Evolutionary conservation across 352 stramenopile genomes (phyloP).

Genomic region (Globisporangium abappressorium): DNA sequence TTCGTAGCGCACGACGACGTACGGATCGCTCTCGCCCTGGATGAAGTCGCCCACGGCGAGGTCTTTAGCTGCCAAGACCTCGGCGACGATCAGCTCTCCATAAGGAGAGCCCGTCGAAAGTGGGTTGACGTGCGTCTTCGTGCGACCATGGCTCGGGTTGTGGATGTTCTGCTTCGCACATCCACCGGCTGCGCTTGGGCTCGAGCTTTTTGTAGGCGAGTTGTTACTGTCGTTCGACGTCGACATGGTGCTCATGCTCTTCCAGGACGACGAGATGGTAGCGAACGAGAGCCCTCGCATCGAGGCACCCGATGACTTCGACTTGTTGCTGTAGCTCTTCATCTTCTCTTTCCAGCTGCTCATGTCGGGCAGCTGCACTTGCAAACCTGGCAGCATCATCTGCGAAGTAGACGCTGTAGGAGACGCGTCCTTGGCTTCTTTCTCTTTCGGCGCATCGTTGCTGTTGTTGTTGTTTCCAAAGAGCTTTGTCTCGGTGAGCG

Average conservation of each 20-base stretch:
- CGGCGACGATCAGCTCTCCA: constrained; percentile 63
- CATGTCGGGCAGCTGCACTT: constrained; percentile 35
- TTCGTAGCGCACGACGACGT: constrained; percentile 43
- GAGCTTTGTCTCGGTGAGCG: constrained; percentile 27
- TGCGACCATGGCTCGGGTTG: constrained; percentile 26
- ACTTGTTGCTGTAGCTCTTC: constrained; percentile 30
- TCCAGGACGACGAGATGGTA: constrained; percentile 45
- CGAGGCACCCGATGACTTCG: constrained; percentile 20
- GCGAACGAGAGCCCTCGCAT: constrained; percentile 46
- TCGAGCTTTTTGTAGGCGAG: constrained; percentile 10
- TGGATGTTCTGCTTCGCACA: constrained; percentile 52
- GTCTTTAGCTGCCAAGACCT: constrained; percentile 54
- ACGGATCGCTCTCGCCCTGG: constrained; percentile 37
- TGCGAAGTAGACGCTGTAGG: constrained; percentile 18
- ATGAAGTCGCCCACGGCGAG: constrained; percentile 39
- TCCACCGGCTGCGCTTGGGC: constrained; percentile 16
- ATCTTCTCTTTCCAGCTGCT: constrained; percentile 45
- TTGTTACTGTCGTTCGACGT: constrained; percentile 14
- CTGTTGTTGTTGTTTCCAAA: constrained; percentile 15
- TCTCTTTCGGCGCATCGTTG: background rate
- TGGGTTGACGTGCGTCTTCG: constrained; percentile 16
- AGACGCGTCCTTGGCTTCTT: constrained; percentile 3
- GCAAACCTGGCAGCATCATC: constrained; percentile 18
- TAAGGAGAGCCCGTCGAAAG: constrained; percentile 49
- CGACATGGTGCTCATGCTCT: constrained; percentile 28